phyloP scores from a whole-genome alignment of 2,329 filamentous ascomycete genomes.

The Aspergillus pseudoglaucus region DNA sequence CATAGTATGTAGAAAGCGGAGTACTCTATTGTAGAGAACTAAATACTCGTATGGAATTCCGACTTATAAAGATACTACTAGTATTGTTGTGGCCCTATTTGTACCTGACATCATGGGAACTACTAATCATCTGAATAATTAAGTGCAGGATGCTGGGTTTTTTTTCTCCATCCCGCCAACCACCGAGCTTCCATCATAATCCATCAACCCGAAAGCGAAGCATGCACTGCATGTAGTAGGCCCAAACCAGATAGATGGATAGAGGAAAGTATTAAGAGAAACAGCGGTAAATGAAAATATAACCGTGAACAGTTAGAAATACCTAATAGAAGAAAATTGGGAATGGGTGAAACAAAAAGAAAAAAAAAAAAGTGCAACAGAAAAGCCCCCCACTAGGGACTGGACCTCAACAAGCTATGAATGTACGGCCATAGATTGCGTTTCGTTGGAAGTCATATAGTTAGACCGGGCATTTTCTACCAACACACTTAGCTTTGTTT shows the following conservation, averaged over 20 bases:
- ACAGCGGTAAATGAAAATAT: not conserved
- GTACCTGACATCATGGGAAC: not conserved
- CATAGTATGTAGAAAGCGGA: too few species aligned
- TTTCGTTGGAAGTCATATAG: not conserved
- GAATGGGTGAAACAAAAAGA: not conserved
- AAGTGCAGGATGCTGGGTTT: not conserved
- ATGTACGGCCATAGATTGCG: not conserved
- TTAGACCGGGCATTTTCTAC: not conserved
- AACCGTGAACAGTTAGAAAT: constrained; percentile 1
- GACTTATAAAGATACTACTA: too few species aligned
- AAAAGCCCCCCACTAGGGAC: constrained; percentile 5
- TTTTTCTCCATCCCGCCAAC: not conserved
- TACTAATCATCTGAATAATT: not conserved
- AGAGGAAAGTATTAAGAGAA: constrained; percentile 7
- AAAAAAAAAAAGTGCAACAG: constrained; percentile 13
- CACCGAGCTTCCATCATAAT: constrained; percentile 4
- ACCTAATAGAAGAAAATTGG: not conserved
- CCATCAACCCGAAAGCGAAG: constrained; percentile 5
- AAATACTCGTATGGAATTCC: too few species aligned
- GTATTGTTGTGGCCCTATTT: not conserved
- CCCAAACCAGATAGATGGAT: constrained; percentile 2
- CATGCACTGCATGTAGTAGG: constrained; percentile 8
- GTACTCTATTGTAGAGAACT: too few species aligned
- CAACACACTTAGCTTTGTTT: constrained; percentile 85
- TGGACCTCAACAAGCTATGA: constrained; percentile 6